Evolutionary conservation across 148 eudicot species (phyloP), one percentile per base, ranked within the genome.

Genomic region (Rhododendron vialii): DNA sequence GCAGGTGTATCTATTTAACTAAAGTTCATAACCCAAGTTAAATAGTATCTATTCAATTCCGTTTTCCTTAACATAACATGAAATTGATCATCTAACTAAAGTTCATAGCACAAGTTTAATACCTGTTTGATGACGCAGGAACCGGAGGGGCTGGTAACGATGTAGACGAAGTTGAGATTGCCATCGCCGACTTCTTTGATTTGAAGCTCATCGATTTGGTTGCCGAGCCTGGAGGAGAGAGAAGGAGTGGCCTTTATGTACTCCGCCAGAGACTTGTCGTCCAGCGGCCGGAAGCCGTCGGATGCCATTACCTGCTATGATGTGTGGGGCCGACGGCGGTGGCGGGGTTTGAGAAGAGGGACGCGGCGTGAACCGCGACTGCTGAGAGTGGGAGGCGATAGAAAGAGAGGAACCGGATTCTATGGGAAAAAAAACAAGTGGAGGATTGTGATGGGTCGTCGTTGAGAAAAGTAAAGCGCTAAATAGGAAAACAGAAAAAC

Each of bases 101-200:
- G 38, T 59, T 24, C 7, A 38, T 1, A 30, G 50, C 3, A 24
- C 24, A 15, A 8, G 28, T 45, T 3, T 2, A 0, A 20, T 6
- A 55, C 99, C 95, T 97, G 99, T 87, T 97, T 97, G 86, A 94
- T 80, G 83, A 97, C 98, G 36, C 93, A 50, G 1, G 98, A 94
- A 36, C 90, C 92, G 4, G 95, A 88, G 20, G 92, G 82, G 47
- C 88, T 81, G 59, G 85, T 14, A n/a, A 97, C 90, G 69, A 94
- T 97, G 89, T 82, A 97, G 47, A 97, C 99, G 78, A 92, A 97
- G 84, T 97, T 97, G 88, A 97, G 98, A 87, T 97, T 97, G 30
- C 99, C 99, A 81, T 97, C 99, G 36, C 99, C 99, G 35, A 97
- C 94, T 88, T 97, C 99, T 88, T 92, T 94, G 88, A 97, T 88